Conservation (phyloP, 2,329 filamentous ascomycete species). For the Knufia fluminis region DNA sequence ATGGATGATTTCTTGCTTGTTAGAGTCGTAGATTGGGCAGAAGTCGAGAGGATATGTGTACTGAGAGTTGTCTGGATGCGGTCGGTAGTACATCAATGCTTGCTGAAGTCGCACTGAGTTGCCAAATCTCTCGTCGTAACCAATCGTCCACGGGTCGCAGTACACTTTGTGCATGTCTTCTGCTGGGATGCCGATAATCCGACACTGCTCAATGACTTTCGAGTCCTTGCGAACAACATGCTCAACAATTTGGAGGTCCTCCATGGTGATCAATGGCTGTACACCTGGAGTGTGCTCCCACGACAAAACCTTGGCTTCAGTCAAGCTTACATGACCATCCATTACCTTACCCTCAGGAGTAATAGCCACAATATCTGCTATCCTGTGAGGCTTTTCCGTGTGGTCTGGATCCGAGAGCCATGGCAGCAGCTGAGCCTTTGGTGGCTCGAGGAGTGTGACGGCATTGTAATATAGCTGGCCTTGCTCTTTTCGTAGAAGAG, state of each 20-base stretch:
- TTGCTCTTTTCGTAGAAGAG: slow-evolving; percentile 60
- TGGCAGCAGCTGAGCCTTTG: slow-evolving; percentile 70
- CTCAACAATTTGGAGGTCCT: slow-evolving; percentile 77
- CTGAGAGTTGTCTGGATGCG: slow-evolving; percentile 74
- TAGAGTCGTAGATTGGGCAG: slow-evolving; percentile 80
- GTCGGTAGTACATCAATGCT: slow-evolving; percentile 91
- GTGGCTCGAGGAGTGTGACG: slow-evolving; percentile 73
- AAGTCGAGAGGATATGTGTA: slow-evolving; percentile 90
- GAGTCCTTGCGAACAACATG: slow-evolving; percentile 64
- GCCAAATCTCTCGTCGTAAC: slow-evolving; percentile 84
- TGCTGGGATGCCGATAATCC: slow-evolving; percentile 66
- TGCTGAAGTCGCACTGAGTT: slow-evolving; percentile 73
- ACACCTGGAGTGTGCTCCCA: slow-evolving; percentile 70
- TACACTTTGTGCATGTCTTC: slow-evolving; percentile 93
- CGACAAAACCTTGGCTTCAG: slow-evolving; percentile 54
- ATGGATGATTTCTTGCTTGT: slow-evolving; percentile 66
- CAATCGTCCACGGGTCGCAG: slow-evolving; percentile 94
- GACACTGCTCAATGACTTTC: slow-evolving; percentile 84
- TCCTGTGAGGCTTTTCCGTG: slow-evolving; percentile 54
- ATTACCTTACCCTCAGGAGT: slow-evolving; percentile 68
- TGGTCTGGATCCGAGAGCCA: slow-evolving; percentile 62
- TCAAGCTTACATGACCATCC: slow-evolving; percentile 71
- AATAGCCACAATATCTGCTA: slow-evolving; percentile 78
- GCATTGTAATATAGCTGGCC: slow-evolving; percentile 74
- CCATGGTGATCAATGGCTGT: slow-evolving; percentile 86